phyloP scores from a whole-genome alignment of 2,329 filamentous ascomycete genomes.

The Didymella keratinophila region DNA sequence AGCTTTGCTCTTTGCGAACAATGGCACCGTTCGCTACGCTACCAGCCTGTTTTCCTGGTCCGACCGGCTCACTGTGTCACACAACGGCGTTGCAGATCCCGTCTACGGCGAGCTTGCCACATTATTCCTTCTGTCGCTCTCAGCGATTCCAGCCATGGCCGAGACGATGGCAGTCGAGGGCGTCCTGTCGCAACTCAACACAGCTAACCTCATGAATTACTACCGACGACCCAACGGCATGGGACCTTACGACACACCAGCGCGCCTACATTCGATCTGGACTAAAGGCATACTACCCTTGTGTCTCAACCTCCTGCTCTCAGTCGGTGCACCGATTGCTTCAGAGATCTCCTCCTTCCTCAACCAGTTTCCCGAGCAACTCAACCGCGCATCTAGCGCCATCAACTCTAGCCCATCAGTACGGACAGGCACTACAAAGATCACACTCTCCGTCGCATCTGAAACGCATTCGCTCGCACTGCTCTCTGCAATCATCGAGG shows the following conservation, averaged over 20 bases:
- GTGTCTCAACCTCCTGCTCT: slow-evolving; percentile 84
- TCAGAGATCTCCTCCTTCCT: slow-evolving; percentile 86
- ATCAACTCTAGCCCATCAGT: slow-evolving; percentile 64
- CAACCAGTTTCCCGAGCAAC: slow-evolving; percentile 84
- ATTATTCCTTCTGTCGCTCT: slow-evolving; percentile 87
- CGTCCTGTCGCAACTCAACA: slow-evolving; percentile 78
- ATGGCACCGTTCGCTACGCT: slow-evolving; percentile 78
- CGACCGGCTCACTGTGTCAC: slow-evolving; percentile 73
- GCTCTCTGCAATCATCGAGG: slow-evolving; percentile 74
- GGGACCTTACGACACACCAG: slow-evolving; percentile 78
- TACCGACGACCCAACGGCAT: slow-evolving; percentile 73
- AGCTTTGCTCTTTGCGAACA: slow-evolving; percentile 61
- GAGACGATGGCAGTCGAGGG: slow-evolving; percentile 91
- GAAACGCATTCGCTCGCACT: slow-evolving; percentile 83
- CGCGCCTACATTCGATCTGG: slow-evolving; percentile 89
- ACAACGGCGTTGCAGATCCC: slow-evolving; percentile 72
- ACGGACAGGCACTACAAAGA: slow-evolving; percentile 54
- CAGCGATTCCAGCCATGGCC: slow-evolving; percentile 78
- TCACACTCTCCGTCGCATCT: slow-evolving; percentile 76
- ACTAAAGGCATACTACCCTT: slow-evolving; percentile 85
- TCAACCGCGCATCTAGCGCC: slow-evolving; percentile 74
- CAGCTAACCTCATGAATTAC: slow-evolving; percentile 79
- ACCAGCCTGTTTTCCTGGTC: slow-evolving; percentile 93
- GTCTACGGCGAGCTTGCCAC: slow-evolving; percentile 93
- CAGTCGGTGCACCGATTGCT: slow-evolving; percentile 81